Conservation (phyloP, 2,329 filamentous ascomycete genomes). For the Pseudogymnoascus sp. region DNA sequence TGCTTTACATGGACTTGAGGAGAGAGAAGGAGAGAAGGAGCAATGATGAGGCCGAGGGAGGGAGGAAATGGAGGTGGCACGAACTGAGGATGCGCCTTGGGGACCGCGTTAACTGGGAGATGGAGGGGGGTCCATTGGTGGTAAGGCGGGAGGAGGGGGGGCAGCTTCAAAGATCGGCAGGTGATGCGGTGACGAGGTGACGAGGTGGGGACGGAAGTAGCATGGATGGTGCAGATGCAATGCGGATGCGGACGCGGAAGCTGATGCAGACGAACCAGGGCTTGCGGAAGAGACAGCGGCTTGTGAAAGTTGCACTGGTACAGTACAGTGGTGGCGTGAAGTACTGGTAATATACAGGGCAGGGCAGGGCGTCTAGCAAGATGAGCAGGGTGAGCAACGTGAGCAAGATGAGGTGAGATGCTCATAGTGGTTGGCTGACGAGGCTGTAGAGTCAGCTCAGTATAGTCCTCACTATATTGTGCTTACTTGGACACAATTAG, state of each 20-base stretch:
- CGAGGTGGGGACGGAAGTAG: not conserved
- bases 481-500: not conserved
- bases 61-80: not conserved
- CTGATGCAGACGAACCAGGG: not conserved
- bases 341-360: not conserved
- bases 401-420: not conserved
- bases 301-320: not conserved
- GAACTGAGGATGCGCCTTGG: not conserved
- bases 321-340: not conserved
- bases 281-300: not conserved
- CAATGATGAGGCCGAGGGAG: not conserved
- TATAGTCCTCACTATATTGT: not conserved
- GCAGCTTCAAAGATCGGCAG: not conserved
- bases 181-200: slow-evolving; percentile 1
- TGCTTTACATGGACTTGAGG: not conserved
- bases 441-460: not conserved
- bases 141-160: not conserved
- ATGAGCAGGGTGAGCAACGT: not conserved
- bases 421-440: not conserved
- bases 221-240: not conserved
- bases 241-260: not conserved
- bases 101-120: not conserved
- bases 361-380: not conserved
- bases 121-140: not conserved
- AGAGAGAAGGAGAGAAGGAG: not conserved